Evolutionary conservation across 1,284 basidiomycete species (phyloP).

Genomic region (Papiliotrema flavescens): DNA sequence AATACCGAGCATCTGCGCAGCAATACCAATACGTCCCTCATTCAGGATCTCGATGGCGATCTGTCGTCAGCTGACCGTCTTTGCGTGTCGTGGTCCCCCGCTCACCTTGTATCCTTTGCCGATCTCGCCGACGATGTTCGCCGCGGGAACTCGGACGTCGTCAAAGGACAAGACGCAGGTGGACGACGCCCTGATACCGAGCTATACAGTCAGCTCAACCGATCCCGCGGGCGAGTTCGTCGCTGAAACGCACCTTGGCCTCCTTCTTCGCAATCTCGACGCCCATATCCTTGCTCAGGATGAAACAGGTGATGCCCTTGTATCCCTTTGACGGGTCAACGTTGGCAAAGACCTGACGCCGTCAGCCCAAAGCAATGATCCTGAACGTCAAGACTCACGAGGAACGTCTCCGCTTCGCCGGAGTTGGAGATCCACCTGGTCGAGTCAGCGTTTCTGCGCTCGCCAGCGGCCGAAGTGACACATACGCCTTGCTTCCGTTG

Average conservation of each 20-base stretch:
- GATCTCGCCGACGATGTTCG: conserved; percentile 79
- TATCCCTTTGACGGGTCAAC: conserved; percentile 93
- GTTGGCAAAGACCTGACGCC: conserved; percentile 75
- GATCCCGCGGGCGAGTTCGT: conserved; percentile 22
- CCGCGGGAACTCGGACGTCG: conserved; percentile 84
- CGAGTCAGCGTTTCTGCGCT: neutral
- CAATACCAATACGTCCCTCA: conserved; percentile 96
- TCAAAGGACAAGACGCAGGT: conserved; percentile 97
- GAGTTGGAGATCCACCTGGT: conserved; percentile 94
- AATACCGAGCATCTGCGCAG: conserved; percentile 93
- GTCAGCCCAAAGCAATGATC: conserved; percentile 39
- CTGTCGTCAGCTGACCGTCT: conserved; percentile 39
- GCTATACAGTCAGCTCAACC: conserved; percentile 41
- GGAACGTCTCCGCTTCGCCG: conserved; percentile 83
- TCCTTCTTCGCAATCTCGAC: conserved; percentile 98
- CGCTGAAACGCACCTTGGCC: conserved; percentile 63
- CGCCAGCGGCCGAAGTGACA: conserved; percentile 3
- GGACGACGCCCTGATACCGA: conserved; percentile 94
- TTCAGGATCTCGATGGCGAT: conserved; percentile 97
- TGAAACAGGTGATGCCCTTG: conserved; percentile 98
- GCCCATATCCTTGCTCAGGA: conserved; percentile 94
- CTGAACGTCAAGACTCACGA: too few relatives aligned
- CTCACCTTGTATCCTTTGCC: conserved; percentile 89
- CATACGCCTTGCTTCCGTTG: conserved; percentile 90
- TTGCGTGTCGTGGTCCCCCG: neutral